Percentiles rank a stretch among this genome's conserved stretches.
These are phyloP conservation scores for Heliamphora pulchella DNA, from an alignment of 179 eudicot genomes.

Conservation along the genomic window DNA sequence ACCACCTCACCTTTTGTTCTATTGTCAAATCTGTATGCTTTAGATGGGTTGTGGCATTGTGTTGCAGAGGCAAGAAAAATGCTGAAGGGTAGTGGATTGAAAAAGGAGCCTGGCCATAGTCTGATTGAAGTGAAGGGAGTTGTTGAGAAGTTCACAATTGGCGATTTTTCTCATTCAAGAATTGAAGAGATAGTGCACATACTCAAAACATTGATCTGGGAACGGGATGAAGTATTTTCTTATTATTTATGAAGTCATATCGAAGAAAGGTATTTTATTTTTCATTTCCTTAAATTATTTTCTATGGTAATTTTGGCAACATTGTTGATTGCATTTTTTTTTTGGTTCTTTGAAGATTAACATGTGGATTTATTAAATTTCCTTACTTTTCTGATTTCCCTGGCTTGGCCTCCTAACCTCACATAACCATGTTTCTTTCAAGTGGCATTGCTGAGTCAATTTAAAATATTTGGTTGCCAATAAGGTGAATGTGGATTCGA, in stretches of 20 bases:
- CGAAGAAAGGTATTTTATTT: not conserved
- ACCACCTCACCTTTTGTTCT: conserved; percentile 49
- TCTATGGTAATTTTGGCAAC: not conserved
- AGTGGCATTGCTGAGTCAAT: not conserved
- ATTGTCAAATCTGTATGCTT: conserved; percentile 54
- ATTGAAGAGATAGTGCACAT: conserved; percentile 29
- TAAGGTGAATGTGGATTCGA: not conserved
- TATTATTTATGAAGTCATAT: conserved; percentile 8
- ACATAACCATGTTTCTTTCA: too few species aligned
- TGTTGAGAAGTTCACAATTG: conserved; percentile 42
- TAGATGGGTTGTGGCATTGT: conserved; percentile 41
- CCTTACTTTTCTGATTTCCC: not conserved
- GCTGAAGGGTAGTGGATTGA: conserved; percentile 48
- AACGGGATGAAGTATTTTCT: conserved; percentile 15
- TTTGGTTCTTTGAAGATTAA: not conserved
- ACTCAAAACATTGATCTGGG: conserved; percentile 26
- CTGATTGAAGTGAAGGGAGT: conserved; percentile 41
- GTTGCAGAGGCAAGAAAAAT: conserved; percentile 43
- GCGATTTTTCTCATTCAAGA: conserved; percentile 41
- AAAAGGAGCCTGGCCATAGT: conserved; percentile 54
- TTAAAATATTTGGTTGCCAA: not conserved
- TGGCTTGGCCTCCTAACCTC: not conserved
- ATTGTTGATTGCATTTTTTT: not conserved
- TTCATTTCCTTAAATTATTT: not conserved
- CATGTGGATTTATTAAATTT: not conserved